These are phyloP conservation scores for Verticillium nubilum DNA, from an alignment of 2,329 filamentous ascomycete species.

Conservation along the genomic window DNA sequence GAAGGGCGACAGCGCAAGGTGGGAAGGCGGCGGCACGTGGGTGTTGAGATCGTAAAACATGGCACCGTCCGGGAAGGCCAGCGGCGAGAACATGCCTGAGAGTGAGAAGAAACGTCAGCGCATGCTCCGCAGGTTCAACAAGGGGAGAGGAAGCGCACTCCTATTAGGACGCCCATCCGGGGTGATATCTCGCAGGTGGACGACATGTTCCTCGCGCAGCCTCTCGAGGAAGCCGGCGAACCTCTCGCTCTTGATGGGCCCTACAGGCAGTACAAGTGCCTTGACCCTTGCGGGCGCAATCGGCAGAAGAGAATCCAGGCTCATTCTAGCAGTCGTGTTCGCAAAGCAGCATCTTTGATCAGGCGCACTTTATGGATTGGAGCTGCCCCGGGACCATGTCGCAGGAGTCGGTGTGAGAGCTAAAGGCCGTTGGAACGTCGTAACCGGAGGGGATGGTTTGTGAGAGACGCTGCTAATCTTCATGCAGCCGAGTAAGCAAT, in stretches of 20 bases:
- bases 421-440: not conserved
- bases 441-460: not conserved
- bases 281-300: constrained; percentile 87
- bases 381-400: not conserved
- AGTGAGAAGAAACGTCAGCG: constrained; percentile 5
- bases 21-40: constrained; percentile 71
- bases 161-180: constrained; percentile 79
- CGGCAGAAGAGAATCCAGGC: constrained; percentile 82
- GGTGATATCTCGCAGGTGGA: constrained; percentile 80
- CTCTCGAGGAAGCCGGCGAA: constrained; percentile 76
- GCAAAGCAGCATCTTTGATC: constrained; percentile 12
- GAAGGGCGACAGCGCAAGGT: constrained; percentile 78
- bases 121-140: not conserved
- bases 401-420: not conserved
- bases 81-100: constrained; percentile 86
- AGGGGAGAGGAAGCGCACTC: constrained; percentile 50
- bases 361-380: not conserved
- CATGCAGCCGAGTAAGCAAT: not conserved
- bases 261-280: constrained; percentile 80
- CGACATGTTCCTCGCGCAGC: constrained; percentile 72
- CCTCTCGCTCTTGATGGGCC: constrained; percentile 74
- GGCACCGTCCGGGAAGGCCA: constrained; percentile 78
- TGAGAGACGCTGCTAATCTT: not conserved
- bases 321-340: constrained; percentile 60
- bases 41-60: constrained; percentile 86